Evolutionary conservation across 371 early-diverging fungal species (phyloP), one percentile per base, ranked within the genome.

Genomic region (Syncephalastrum racemosum): DNA sequence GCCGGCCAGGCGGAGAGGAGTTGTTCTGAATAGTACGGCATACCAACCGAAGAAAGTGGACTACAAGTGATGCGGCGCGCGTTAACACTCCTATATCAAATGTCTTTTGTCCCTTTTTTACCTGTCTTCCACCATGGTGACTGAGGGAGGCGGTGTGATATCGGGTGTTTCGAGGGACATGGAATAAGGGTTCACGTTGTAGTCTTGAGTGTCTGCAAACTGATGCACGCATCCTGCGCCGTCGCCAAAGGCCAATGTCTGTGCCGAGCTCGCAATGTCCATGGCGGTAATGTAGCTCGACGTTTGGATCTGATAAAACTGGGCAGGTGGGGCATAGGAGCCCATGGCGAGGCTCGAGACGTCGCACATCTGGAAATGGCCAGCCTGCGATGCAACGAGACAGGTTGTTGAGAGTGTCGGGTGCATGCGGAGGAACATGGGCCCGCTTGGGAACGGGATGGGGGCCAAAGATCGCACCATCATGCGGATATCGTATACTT

Each of bases 401-500:
- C 87, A 79, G 0, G 84, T 86, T 0, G 86, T 84, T 4, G 85
- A 79, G 10, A 90, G 73, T 4, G 84, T 84, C 1, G 92, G 88
- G 53, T 89, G 90, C 82, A 90, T 88, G 50, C 79, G 79, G 16
- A 93, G 61, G 59, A 82, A 82, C 53, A 77, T 81, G 22, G 93
- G 86, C 1, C 90, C 85, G 48, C 81, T 73, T 2, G 89, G 79
- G 64, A 88, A 90, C 1, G 91, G 83, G 20, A 93, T 83, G 2
- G 89, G 90, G 4, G 84, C 82, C 14, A 93, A 62, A 3, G 88
- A 81, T 31, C 83, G 77, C 63, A 87, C 76, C 24, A 75, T 56
- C 55, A 87, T 90, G 31, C 94, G 77, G 22, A 91, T 79, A 60
- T 95, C 97, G 57, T 85, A 96, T 12, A 95, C 78, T 69, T 89